Evolutionary conservation across 208 protist genomes (phyloP).

Genomic region (Acanthamoeba triangularis): DNA sequence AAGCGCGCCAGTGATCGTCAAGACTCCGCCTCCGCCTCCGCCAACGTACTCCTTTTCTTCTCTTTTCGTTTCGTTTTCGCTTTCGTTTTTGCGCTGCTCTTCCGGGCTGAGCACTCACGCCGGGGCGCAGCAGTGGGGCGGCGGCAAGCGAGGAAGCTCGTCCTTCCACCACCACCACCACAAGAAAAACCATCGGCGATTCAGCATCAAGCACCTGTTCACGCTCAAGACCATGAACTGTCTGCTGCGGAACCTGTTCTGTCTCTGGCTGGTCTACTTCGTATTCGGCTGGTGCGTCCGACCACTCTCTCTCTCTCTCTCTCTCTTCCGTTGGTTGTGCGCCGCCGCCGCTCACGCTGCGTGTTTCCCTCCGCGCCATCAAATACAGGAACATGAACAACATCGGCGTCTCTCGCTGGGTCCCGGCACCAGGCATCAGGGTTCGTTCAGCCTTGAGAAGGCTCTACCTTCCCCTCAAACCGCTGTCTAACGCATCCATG

Average conservation of each 20-base stretch:
- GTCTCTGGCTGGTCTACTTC: conserved; percentile 24
- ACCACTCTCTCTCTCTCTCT: not conserved
- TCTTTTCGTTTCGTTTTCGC: too few species aligned
- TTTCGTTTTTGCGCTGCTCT: too few species aligned
- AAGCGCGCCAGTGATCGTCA: not conserved
- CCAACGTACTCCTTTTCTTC: too few species aligned
- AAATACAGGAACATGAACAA: not conserved
- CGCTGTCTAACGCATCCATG: not conserved
- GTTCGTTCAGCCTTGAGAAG: too few species aligned
- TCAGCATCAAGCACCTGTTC: not conserved
- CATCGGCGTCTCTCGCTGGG: not conserved
- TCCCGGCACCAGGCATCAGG: not conserved
- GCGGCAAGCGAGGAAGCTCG: not conserved
- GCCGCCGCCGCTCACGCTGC: not conserved
- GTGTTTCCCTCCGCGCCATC: not conserved
- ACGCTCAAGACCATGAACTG: not conserved
- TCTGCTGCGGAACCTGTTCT: not conserved
- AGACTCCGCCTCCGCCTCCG: not conserved
- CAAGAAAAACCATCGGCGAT: not conserved
- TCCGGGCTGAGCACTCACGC: too few species aligned
- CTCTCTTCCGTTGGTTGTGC: not conserved
- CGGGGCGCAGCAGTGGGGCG: too few species aligned
- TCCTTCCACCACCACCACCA: not conserved
- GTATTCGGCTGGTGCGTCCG: not conserved
- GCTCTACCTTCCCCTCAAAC: not conserved